Evolutionary conservation across 2,329 filamentous ascomycete species (phyloP).

Genomic region (Fusarium algeriense): DNA sequence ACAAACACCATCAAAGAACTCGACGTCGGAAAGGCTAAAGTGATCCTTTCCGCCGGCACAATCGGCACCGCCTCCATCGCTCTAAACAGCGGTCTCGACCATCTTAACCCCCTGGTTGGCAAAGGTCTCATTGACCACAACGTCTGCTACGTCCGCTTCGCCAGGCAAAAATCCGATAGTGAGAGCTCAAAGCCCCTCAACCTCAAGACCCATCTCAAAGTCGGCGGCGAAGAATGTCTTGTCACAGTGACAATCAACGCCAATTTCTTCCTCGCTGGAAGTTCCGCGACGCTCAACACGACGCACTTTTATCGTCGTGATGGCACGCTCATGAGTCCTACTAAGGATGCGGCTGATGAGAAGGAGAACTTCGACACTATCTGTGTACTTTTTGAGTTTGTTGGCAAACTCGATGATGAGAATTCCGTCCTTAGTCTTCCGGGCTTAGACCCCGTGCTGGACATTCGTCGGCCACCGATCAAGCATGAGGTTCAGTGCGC

Average conservation of each 20-base stretch:
- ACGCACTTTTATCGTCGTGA: constrained; percentile 26
- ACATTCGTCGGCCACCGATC: constrained; percentile 13
- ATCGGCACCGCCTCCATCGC: constrained; percentile 38
- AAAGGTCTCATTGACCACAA: constrained; percentile 37
- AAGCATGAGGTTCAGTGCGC: constrained; percentile 15
- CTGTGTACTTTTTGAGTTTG: constrained; percentile 32
- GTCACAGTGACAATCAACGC: constrained; percentile 37
- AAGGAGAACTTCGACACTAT: constrained; percentile 32
- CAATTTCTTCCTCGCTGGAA: constrained; percentile 36
- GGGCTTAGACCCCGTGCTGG: constrained; percentile 20
- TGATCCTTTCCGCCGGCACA: constrained; percentile 13
- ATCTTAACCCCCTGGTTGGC: constrained; percentile 4
- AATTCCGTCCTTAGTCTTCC: constrained; percentile 30
- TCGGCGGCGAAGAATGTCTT: constrained; percentile 14
- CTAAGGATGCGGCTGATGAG: constrained; percentile 7
- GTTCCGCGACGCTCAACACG: constrained; percentile 26
- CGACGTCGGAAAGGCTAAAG: constrained; percentile 22
- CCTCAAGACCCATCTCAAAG: constrained; percentile 23
- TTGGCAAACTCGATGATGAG: not conserved
- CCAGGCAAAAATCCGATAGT: constrained; percentile 14
- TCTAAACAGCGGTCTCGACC: constrained; percentile 28
- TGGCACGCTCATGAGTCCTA: constrained; percentile 11
- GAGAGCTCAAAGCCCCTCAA: constrained; percentile 31
- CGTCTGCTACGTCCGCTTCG: constrained; percentile 32
- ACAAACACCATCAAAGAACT: constrained; percentile 24